Evolutionary conservation across 257 asterid species (phyloP).

Genomic region (Solanum chiquidenum): DNA sequence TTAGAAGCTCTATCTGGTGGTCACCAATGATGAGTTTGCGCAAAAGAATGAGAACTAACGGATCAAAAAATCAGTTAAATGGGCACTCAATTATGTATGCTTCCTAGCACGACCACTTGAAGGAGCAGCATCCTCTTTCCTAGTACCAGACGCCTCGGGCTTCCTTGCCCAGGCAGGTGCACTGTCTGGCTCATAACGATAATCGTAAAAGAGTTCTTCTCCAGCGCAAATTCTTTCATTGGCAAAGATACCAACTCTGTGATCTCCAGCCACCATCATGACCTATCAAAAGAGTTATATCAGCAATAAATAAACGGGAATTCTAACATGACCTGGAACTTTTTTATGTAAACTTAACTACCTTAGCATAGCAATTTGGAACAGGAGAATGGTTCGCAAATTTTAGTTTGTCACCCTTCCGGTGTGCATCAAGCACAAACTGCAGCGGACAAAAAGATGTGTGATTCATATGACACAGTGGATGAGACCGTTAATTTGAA

Average conservation of each 20-base stretch:
- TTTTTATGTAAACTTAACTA: background rate
- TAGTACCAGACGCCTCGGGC: constrained; percentile 63
- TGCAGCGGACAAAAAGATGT: constrained; percentile 15
- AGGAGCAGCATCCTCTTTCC: constrained; percentile 28
- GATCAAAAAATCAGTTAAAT: constrained; percentile 1
- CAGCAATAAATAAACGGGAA: background rate
- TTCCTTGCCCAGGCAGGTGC: constrained; percentile 98
- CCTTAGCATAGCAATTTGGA: constrained; percentile 97
- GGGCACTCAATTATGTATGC: constrained; percentile 14
- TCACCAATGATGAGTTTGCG: background rate
- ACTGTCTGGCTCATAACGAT: constrained; percentile 75
- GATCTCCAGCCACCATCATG: constrained; percentile 93
- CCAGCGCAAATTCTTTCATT: constrained; percentile 78
- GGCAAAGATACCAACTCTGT: constrained; percentile 89
- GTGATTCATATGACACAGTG: background rate
- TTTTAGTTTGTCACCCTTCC: constrained; percentile 91
- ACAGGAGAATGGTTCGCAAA: constrained; percentile 97
- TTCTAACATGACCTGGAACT: background rate
- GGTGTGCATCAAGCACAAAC: constrained; percentile 95
- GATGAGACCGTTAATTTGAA: background rate
- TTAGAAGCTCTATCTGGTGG: background rate
- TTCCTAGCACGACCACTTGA: constrained; percentile 37
- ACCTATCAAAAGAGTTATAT: constrained; percentile 40
- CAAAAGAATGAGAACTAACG: constrained; percentile 7
- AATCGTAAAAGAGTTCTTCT: constrained; percentile 87